phyloP scores from a whole-genome alignment of 179 eudicot species.

The Carnegiea gigantea region DNA sequence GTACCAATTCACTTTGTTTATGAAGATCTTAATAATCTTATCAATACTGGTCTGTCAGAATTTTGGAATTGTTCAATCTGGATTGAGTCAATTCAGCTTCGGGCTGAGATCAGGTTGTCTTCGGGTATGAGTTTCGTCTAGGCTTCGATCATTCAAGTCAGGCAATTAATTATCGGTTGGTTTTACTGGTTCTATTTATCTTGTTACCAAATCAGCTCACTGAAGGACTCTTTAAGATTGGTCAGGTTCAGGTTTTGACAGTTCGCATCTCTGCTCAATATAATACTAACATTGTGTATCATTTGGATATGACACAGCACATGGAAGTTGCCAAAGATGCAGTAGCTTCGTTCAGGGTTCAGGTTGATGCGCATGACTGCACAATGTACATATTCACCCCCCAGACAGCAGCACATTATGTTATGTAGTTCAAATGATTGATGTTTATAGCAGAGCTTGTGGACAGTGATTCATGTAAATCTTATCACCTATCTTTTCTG shows the following conservation, averaged over 20 bases:
- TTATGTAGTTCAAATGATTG: conserved; percentile 5
- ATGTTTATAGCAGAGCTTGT: conserved; percentile 2
- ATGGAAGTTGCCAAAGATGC: conserved; percentile 43
- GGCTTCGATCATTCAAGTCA: too few species aligned
- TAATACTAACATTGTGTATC: conserved; percentile 10
- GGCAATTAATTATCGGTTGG: background rate
- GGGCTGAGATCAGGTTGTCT: background rate
- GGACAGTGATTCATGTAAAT: background rate
- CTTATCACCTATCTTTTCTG: background rate
- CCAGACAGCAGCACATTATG: conserved; percentile 15
- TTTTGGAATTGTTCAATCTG: background rate
- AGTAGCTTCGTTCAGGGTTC: conserved; percentile 54
- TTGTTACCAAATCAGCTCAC: background rate
- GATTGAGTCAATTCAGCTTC: background rate
- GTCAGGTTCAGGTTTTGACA: background rate
- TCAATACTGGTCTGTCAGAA: background rate
- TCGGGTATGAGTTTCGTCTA: background rate
- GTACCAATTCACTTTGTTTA: too few species aligned
- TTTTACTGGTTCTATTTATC: background rate
- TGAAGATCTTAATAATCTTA: too few species aligned
- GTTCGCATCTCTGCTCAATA: too few species aligned
- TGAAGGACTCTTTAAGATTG: background rate
- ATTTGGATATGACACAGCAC: conserved; percentile 56
- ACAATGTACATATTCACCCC: conserved; percentile 81
- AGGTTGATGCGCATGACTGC: conserved; percentile 63